Evolutionary conservation across 106 monocot species (phyloP).

Genomic region (Xerophyta viscosa): DNA sequence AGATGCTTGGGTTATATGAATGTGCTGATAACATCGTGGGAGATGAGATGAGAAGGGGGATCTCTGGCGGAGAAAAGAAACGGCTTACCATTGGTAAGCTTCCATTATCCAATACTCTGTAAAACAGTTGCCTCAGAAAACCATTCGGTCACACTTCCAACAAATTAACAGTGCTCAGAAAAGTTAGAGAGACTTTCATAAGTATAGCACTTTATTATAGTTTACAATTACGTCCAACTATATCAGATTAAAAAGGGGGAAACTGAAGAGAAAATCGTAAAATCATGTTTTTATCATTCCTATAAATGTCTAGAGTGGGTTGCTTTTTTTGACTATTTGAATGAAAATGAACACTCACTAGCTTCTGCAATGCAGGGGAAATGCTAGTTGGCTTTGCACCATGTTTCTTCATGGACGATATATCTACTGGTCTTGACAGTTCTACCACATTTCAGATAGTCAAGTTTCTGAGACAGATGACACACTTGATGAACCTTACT

Average conservation of each 20-base stretch:
- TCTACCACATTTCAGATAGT: slow-evolving; percentile 84
- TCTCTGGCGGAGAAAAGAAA: slow-evolving; percentile 4
- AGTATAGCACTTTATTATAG: too few relatives aligned
- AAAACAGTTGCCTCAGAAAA: too few relatives aligned
- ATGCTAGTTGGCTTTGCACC: slow-evolving; percentile 79
- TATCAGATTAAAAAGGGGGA: too few relatives aligned
- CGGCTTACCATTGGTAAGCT: background rate
- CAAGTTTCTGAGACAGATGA: slow-evolving; percentile 63
- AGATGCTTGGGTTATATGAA: background rate
- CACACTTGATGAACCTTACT: slow-evolving; percentile 64
- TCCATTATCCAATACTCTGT: background rate
- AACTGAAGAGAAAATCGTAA: too few relatives aligned
- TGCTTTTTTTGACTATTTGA: too few relatives aligned
- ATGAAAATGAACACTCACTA: background rate
- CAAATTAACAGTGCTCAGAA: too few relatives aligned
- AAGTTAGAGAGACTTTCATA: too few relatives aligned
- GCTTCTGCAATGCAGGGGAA: slow-evolving; percentile 45
- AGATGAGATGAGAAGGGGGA: slow-evolving; percentile 4
- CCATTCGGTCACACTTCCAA: too few relatives aligned
- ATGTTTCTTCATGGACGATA: slow-evolving; percentile 92
- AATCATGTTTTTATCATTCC: too few relatives aligned
- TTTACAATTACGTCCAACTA: too few relatives aligned
- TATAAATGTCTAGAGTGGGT: too few relatives aligned
- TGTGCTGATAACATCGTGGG: background rate
- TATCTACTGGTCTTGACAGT: slow-evolving; percentile 89